Evolutionary conservation across 2,329 filamentous ascomycete species (phyloP).

Genomic region (Colletotrichum sp.): DNA sequence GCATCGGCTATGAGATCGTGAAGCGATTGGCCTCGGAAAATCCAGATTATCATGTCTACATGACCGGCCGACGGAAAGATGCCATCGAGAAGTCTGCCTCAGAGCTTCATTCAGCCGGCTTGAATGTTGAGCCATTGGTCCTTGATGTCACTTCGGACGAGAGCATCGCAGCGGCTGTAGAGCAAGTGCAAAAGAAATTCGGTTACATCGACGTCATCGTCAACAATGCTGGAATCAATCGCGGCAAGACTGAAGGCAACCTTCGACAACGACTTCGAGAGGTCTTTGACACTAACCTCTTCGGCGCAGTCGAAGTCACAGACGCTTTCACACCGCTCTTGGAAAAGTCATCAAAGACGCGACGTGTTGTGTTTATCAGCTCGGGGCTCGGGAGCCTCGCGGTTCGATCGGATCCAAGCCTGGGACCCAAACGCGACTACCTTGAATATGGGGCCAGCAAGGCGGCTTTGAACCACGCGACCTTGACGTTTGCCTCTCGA

Average conservation of each 20-base stretch:
- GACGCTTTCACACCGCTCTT: slow-evolving; percentile 41
- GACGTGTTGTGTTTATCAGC: slow-evolving; percentile 4
- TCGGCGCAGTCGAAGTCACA: slow-evolving; percentile 60
- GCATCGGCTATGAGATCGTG: slow-evolving; percentile 15
- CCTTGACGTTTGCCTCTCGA: neutral
- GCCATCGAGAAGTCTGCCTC: slow-evolving; percentile 4
- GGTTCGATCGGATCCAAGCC: neutral
- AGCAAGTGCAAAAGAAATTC: slow-evolving; percentile 49
- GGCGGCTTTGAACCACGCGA: slow-evolving; percentile 9
- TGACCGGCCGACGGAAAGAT: slow-evolving; percentile 3
- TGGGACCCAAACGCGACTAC: neutral
- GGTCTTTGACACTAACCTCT: slow-evolving; percentile 66
- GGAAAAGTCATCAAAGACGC: slow-evolving; percentile 20
- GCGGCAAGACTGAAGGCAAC: slow-evolving; percentile 56
- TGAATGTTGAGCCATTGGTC: slow-evolving; percentile 35
- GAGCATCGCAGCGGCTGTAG: slow-evolving; percentile 33
- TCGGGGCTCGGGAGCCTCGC: slow-evolving; percentile 4
- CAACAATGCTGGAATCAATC: slow-evolving; percentile 64
- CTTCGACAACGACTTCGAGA: slow-evolving; percentile 50
- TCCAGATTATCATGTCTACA: slow-evolving; percentile 3
- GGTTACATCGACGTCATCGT: slow-evolving; percentile 62
- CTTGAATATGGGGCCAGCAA: slow-evolving; percentile 14
- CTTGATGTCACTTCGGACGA: slow-evolving; percentile 61
- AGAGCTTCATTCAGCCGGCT: neutral
- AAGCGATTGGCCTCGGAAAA: slow-evolving; percentile 2